Conservation (phyloP, 108 stramenopile genomes). For the Schizochytrium sp. region DNA sequence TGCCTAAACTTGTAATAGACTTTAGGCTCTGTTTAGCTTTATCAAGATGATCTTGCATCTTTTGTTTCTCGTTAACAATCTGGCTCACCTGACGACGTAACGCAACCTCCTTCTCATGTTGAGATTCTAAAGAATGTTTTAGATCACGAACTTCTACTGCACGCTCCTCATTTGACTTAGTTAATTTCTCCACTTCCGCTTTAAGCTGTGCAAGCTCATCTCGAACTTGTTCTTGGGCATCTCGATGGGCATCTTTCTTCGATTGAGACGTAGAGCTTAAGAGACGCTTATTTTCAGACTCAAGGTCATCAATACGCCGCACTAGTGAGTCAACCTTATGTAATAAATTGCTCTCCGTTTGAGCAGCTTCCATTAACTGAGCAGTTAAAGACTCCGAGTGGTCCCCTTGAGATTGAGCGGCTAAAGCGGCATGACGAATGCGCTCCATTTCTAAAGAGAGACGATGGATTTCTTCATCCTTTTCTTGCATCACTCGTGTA, state of each 20-base stretch:
- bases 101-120: not conserved
- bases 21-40: conserved; percentile 13
- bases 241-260: not conserved
- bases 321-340: not conserved
- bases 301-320: not conserved
- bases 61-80: not conserved
- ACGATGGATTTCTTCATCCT: conserved; percentile 29
- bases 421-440: conserved; percentile 42
- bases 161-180: not conserved
- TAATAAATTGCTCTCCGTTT: not conserved
- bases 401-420: conserved; percentile 21
- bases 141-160: not conserved
- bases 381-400: not conserved
- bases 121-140: not conserved
- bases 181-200: conserved; percentile 7
- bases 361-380: conserved; percentile 19
- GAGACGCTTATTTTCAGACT: not conserved
- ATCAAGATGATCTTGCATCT: conserved; percentile 13
- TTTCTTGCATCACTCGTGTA: conserved; percentile 28
- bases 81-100: conserved; percentile 23
- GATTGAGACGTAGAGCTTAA: not conserved
- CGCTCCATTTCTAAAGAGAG: conserved; percentile 43
- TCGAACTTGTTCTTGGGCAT: not conserved
- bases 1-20: not conserved
- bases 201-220: conserved; percentile 1